Evolutionary conservation across 768 basidiomycete species (phyloP), one percentile per base, ranked within the genome.

Genomic region (Auriscalpium orientale): DNA sequence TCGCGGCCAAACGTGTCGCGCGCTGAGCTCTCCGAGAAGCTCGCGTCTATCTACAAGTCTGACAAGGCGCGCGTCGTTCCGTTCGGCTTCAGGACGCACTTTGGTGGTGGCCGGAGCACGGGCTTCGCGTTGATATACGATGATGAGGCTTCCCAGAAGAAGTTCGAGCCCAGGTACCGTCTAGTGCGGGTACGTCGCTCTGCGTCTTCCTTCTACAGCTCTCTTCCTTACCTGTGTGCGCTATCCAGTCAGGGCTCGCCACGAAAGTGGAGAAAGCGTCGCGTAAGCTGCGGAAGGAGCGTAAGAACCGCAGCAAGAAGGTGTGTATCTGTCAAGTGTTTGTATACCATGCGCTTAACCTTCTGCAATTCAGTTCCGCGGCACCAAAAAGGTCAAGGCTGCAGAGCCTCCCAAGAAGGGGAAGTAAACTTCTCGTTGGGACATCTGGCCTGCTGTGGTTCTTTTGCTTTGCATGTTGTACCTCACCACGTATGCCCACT

Each of bases 231-330:
- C 50, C 36, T 35, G 37, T 43, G 1, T 46, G 21, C 5, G 56
- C 36, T 45, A 51, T 51, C 18, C 60, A 92, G 91, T 82, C 79
- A 62, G 87, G 88, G 51, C 70, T 93, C 49, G 70, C 65, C 36
- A 56, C 79, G 61, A 97, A 98, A 78, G 85, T 87, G 60, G 90
- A 92, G 45, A 92, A 87, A 74, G 78, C 95, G 53, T 93, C 92
- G 62, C 89, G 97, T 69, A 98, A 98, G 74, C 85, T 98, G 74
- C 88, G 97, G 75, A 98, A 98, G 80, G 95, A 98, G 80, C 85
- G 97, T 68, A 99, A 99, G 84, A 99, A 99, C 78, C 87, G 95
- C 71, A 83, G 89, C 60, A 99, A 99, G 89, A 98, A 98, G 87
- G 95, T 92, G 48, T n/a, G 74, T 65, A n/a, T 51, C 12, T 66